Percentiles rank a stretch among this genome's conserved stretches.
Evolutionary conservation across 768 basidiomycete genomes (phyloP).

Genomic region (Lactifluus piperatus): DNA sequence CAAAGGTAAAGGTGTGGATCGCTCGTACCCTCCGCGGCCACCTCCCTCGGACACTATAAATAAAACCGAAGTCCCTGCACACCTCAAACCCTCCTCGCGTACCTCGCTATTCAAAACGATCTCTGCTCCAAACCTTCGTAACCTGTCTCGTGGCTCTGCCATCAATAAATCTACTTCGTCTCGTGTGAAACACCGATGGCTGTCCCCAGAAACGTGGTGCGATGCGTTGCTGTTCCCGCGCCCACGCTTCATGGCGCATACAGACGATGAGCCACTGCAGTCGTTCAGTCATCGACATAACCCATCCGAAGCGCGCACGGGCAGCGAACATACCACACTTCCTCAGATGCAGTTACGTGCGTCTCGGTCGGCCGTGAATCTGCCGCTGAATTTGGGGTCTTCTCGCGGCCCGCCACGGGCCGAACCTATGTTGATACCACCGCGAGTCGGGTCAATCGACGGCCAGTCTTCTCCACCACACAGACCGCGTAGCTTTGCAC

Average conservation of each 20-base stretch:
- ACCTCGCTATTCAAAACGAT: constrained; percentile 43
- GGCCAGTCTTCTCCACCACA: not conserved
- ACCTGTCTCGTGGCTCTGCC: constrained; percentile 12
- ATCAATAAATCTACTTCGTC: constrained; percentile 19
- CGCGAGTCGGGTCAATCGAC: not conserved
- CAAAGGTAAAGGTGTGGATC: constrained; percentile 21
- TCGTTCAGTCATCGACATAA: constrained; percentile 7
- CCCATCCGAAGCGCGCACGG: not conserved
- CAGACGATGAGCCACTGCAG: constrained; percentile 29
- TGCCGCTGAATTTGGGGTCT: not conserved
- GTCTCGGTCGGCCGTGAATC: constrained; percentile 3
- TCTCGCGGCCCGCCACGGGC: constrained; percentile 16
- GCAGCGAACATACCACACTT: not conserved
- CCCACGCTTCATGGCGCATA: constrained; percentile 47
- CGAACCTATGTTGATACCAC: constrained; percentile 6
- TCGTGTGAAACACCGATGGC: constrained; percentile 53
- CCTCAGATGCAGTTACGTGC: not conserved
- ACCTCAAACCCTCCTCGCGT: constrained; percentile 25
- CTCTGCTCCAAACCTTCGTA: constrained; percentile 58
- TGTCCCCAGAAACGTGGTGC: constrained; percentile 74
- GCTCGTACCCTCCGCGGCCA: constrained; percentile 20
- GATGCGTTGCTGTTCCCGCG: constrained; percentile 71
- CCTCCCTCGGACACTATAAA: constrained; percentile 30
- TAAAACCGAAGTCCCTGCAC: constrained; percentile 26
- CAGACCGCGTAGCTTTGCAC: constrained; percentile 52